Conservation (phyloP, 306 rosid species). For the Begonia loranthoides region DNA sequence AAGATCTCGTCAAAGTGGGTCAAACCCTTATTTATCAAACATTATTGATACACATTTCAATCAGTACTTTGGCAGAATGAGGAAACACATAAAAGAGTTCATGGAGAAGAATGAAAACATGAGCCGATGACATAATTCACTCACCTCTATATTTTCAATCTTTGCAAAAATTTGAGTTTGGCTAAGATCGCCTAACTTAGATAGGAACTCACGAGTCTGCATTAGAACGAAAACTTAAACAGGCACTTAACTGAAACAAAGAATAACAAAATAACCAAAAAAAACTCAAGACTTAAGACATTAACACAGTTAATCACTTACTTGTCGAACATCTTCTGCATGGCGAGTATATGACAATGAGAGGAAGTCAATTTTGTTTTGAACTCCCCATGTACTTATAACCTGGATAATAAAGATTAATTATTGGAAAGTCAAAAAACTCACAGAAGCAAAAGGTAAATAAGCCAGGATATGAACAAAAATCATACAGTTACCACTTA, state of each 20-base stretch:
- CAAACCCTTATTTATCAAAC: slow-evolving; percentile 18
- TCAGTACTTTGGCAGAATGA: not conserved
- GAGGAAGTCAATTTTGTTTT: slow-evolving; percentile 42
- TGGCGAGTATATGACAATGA: slow-evolving; percentile 41
- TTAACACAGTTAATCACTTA: slow-evolving; percentile 4
- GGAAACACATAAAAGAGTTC: not conserved
- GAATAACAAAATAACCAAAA: not conserved
- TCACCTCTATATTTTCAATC: slow-evolving; percentile 39
- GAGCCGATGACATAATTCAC: not conserved
- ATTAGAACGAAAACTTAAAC: not conserved
- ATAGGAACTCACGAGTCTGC: slow-evolving; percentile 36
- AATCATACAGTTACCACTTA: slow-evolving; percentile 3
- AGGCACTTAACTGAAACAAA: not conserved
- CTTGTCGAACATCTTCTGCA: slow-evolving; percentile 47
- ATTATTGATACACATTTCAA: too few relatives aligned
- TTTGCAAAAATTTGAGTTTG: slow-evolving; percentile 47
- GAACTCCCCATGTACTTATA: slow-evolving; percentile 34
- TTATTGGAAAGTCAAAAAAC: not conserved
- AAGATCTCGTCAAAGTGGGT: slow-evolving; percentile 44
- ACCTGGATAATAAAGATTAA: slow-evolving; percentile 18
- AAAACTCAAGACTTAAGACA: not conserved
- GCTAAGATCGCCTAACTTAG: slow-evolving; percentile 34
- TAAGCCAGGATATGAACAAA: not conserved
- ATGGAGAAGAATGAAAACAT: not conserved
- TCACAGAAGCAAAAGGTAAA: not conserved